Evolutionary conservation across 805 yeast genomes (phyloP).

Genomic region (Jamesozyma rosinii): DNA sequence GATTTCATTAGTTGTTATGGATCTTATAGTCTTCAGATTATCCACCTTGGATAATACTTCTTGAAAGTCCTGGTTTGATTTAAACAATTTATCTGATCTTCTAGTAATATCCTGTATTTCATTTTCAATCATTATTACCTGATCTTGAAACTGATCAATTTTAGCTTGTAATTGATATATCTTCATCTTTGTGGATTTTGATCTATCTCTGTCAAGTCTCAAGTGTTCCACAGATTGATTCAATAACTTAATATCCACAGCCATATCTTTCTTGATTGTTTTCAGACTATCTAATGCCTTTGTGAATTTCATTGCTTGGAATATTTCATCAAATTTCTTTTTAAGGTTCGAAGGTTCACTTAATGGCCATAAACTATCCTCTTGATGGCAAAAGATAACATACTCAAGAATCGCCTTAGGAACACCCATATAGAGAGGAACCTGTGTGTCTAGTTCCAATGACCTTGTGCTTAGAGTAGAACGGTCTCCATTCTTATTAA

Average conservation of each 20-base stretch:
- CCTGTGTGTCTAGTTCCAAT: slow-evolving; percentile 71
- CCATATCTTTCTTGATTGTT: slow-evolving; percentile 64
- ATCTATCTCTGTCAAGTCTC: slow-evolving; percentile 62
- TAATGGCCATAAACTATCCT: slow-evolving; percentile 92
- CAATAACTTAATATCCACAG: slow-evolving; percentile 62
- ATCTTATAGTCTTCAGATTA: slow-evolving; percentile 41
- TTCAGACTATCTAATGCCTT: slow-evolving; percentile 80
- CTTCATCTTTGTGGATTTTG: slow-evolving; percentile 45
- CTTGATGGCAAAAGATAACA: slow-evolving; percentile 95
- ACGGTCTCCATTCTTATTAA: slow-evolving; percentile 52
- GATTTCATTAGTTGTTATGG: slow-evolving; percentile 42
- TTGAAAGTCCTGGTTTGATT: slow-evolving; percentile 75
- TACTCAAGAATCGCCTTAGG: slow-evolving; percentile 80
- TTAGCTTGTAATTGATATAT: slow-evolving; percentile 36
- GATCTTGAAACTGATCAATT: slow-evolving; percentile 38
- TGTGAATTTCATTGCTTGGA: slow-evolving; percentile 88
- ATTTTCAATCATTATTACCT: slow-evolving; percentile 41
- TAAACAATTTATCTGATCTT: slow-evolving; percentile 56
- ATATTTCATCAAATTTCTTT: slow-evolving; percentile 90
- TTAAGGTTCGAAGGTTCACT: slow-evolving; percentile 83
- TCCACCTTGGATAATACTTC: slow-evolving; percentile 55
- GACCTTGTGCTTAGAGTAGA: slow-evolving; percentile 71
- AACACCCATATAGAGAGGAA: slow-evolving; percentile 80
- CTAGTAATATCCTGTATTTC: slow-evolving; percentile 46
- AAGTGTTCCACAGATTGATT: slow-evolving; percentile 74